Conservation (phyloP, 2,329 filamentous ascomycete genomes). For the Verticillium tricorpus region DNA sequence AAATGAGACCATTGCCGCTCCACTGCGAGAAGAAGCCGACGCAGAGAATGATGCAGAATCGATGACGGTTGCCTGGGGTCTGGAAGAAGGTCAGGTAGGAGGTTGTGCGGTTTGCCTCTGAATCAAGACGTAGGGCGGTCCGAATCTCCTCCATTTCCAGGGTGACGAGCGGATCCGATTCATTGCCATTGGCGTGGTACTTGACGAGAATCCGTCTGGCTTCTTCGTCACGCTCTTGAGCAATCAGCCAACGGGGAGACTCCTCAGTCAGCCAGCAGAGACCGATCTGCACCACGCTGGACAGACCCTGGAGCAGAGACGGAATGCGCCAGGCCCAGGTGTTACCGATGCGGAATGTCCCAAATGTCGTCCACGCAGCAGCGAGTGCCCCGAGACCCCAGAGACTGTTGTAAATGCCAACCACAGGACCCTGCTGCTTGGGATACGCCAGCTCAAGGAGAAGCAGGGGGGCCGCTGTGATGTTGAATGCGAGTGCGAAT, state of each 20-base stretch:
- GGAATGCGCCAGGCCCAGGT: constrained; percentile 38
- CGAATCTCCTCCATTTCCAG: constrained; percentile 46
- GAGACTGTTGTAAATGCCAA: constrained; percentile 24
- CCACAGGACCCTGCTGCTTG: constrained; percentile 25
- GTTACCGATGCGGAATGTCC: constrained; percentile 1
- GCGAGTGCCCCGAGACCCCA: constrained; percentile 11
- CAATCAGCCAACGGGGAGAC: constrained; percentile 38
- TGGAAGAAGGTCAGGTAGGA: constrained; percentile 16
- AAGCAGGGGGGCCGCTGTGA: constrained; percentile 25
- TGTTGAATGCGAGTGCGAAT: constrained; percentile 21
- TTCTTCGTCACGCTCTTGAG: constrained; percentile 40
- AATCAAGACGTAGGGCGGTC: constrained; percentile 38
- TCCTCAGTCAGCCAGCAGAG: constrained; percentile 28
- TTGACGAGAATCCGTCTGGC: constrained; percentile 38
- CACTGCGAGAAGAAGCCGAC: not conserved
- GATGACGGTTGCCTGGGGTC: constrained; percentile 13
- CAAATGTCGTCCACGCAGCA: constrained; percentile 14
- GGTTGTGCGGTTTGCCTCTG: constrained; percentile 8
- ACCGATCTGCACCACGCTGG: constrained; percentile 32
- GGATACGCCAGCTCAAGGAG: constrained; percentile 28
- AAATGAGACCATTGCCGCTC: constrained; percentile 17
- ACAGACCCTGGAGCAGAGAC: constrained; percentile 38
- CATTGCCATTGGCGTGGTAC: constrained; percentile 44
- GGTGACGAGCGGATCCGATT: constrained; percentile 35
- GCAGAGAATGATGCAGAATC: constrained; percentile 2